Percentiles rank a stretch among this genome's conserved stretches.
Evolutionary conservation across 257 asterid genomes (phyloP).

Genomic region (Solanum ossicruentum): DNA sequence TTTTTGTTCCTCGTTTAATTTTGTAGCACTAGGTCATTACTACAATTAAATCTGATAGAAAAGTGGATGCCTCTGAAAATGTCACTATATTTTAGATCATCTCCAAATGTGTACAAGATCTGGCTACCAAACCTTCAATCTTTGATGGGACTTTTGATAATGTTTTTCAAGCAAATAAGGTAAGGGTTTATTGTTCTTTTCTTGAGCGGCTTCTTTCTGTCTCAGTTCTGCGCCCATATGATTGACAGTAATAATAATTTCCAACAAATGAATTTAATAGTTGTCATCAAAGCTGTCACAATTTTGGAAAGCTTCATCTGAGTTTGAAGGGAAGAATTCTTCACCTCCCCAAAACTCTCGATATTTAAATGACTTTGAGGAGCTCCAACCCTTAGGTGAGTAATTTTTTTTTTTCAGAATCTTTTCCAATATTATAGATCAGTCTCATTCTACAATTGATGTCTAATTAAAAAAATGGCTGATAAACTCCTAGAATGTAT

Average conservation of each 20-base stretch:
- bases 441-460: not conserved
- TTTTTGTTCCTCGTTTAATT: not conserved
- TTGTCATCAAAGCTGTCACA: slow-evolving; percentile 47
- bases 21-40: not conserved
- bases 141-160: slow-evolving; percentile 61
- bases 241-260: slow-evolving; percentile 4
- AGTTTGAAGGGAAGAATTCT: slow-evolving; percentile 41
- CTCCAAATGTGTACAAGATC: slow-evolving; percentile 57
- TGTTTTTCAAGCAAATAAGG: slow-evolving; percentile 60
- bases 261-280: slow-evolving; percentile 22
- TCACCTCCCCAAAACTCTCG: slow-evolving; percentile 61
- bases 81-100: slow-evolving; percentile 38
- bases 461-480: not conserved
- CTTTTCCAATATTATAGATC: not conserved
- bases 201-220: not conserved
- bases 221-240: slow-evolving; percentile 3
- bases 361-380: slow-evolving; percentile 87
- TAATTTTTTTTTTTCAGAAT: not conserved
- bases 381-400: slow-evolving; percentile 88
- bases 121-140: slow-evolving; percentile 52
- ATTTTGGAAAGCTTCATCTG: slow-evolving; percentile 71
- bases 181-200: slow-evolving; percentile 21
- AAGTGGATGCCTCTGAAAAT: not conserved
- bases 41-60: not conserved
- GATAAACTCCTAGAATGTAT: not conserved